These are phyloP conservation scores for Agrocybe praecox DNA, from an alignment of 768 basidiomycete genomes.

Conservation along the genomic window DNA sequence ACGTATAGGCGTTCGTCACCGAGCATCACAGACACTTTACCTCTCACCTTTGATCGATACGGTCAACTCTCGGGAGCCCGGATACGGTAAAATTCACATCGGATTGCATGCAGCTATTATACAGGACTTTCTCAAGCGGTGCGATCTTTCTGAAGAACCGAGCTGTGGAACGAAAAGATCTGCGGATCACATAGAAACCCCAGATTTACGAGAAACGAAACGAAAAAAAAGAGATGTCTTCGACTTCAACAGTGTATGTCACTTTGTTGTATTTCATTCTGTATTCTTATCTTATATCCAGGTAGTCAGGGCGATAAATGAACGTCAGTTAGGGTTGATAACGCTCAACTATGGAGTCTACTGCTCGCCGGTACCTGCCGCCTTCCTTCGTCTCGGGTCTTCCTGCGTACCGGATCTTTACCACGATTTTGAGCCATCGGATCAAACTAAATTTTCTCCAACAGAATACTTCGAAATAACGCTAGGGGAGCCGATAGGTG, in stretches of 20 bases:
- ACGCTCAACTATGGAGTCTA: background rate
- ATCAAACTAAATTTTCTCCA: background rate
- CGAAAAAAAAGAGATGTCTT: no score
- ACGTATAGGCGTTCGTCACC: constrained; percentile 9
- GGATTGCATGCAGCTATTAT: constrained; percentile 11
- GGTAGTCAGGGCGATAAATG: background rate
- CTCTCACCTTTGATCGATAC: constrained; percentile 9
- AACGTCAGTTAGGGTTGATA: background rate
- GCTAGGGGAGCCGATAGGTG: constrained; percentile 2
- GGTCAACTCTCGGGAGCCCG: background rate
- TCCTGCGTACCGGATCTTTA: background rate
- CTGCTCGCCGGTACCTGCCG: background rate
- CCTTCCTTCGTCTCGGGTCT: background rate
- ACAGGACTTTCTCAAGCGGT: constrained; percentile 3
- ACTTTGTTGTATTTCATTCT: no score
- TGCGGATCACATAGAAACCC: no score
- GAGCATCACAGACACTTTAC: constrained; percentile 3
- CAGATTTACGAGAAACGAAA: no score
- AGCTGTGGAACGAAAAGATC: no score
- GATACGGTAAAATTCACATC: constrained; percentile 13
- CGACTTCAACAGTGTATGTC: no score
- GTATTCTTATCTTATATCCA: no score
- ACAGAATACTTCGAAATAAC: constrained; percentile 1
- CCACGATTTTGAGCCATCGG: background rate
- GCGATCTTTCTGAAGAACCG: no score